Percentiles rank a stretch among this genome's conserved stretches.
phyloP scores from a whole-genome alignment of 176 grass and related monocot species.

The Leersia perrieri region DNA sequence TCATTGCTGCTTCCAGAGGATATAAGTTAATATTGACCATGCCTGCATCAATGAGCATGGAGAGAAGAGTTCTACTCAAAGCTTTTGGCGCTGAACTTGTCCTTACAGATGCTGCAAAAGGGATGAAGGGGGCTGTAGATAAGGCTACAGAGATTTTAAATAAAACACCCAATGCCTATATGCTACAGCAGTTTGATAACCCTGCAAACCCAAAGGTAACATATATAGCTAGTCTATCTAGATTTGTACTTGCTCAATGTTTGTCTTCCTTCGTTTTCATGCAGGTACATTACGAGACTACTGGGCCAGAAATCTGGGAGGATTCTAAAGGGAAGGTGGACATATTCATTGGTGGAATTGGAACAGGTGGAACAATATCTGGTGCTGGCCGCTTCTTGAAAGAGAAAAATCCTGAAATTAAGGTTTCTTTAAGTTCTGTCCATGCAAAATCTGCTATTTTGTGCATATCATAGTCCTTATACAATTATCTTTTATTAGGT shows the following conservation, averaged over 20 bases:
- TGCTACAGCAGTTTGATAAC: constrained; percentile 98
- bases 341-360: constrained; percentile 90
- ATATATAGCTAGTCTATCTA: constrained; percentile 1
- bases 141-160: constrained; percentile 90
- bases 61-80: constrained; percentile 85
- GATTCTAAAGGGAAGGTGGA: constrained; percentile 92
- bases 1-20: constrained; percentile 89
- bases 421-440: constrained; percentile 42
- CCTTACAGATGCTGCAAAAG: constrained; percentile 85
- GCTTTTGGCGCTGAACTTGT: constrained; percentile 93
- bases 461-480: constrained; percentile 14
- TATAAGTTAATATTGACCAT: constrained; percentile 93
- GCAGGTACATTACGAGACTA: constrained; percentile 93
- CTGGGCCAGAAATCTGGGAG: constrained; percentile 97
- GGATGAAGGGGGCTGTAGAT: constrained; percentile 90
- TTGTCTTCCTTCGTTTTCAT: constrained; percentile 21
- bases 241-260: not conserved
- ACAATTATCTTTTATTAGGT: constrained; percentile 44
- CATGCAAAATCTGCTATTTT: constrained; percentile 7
- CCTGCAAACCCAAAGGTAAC: constrained; percentile 90
- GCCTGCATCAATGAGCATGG: constrained; percentile 95
- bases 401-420: constrained; percentile 86
- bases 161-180: constrained; percentile 76
- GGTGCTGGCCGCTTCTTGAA: constrained; percentile 80
- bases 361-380: constrained; percentile 94